Conservation (phyloP, 345 rosid species). For the Dipteronia sinensis region DNA sequence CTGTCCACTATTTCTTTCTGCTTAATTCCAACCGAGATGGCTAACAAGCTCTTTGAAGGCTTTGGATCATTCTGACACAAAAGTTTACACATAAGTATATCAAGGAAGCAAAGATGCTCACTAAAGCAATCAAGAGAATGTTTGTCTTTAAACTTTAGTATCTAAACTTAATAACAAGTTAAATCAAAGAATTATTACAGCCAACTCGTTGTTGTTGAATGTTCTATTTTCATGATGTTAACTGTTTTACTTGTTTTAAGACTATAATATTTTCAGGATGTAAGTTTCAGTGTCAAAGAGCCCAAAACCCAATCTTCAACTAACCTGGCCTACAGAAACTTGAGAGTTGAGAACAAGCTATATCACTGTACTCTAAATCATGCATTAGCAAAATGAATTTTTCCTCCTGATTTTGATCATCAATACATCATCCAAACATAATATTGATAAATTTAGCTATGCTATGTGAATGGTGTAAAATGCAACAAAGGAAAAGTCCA, state of each 20-base stretch:
- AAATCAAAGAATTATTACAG: neutral
- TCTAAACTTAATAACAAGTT: neutral
- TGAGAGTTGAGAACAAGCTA: neutral
- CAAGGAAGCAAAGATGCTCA: conserved; percentile 5
- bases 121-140: neutral
- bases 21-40: conserved; percentile 74
- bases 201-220: too few relatives aligned
- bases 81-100: neutral
- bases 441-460: neutral
- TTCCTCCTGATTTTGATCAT: neutral
- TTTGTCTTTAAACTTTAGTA: neutral
- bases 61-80: conserved; percentile 41
- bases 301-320: too few relatives aligned
- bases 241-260: too few relatives aligned
- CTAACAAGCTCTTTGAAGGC: conserved; percentile 52
- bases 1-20: conserved; percentile 67
- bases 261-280: too few relatives aligned
- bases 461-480: neutral
- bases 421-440: neutral
- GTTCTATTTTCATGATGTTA: too few relatives aligned
- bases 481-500: neutral
- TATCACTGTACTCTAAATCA: neutral
- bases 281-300: too few relatives aligned
- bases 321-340: too few relatives aligned
- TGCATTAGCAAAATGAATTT: neutral